Conservation (phyloP, 805 yeast species). For the Zygotorulaspora florentina region DNA sequence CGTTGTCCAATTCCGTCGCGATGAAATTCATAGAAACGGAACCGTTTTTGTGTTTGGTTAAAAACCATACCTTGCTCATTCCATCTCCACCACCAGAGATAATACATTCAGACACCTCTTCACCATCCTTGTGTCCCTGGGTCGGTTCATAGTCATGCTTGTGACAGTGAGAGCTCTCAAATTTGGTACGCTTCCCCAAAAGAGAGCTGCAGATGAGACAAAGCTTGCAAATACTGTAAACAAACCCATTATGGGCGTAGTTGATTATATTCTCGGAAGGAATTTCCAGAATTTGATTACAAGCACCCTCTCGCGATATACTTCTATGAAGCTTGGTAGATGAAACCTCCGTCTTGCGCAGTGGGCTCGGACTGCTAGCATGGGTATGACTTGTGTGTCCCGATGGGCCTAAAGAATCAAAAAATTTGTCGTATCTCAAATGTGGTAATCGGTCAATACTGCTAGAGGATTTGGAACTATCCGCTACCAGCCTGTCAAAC, state of each 20-base stretch:
- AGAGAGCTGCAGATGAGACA: conserved; percentile 14
- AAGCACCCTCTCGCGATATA: conserved; percentile 7
- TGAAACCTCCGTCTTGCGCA: conserved; percentile 7
- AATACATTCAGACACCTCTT: conserved; percentile 35
- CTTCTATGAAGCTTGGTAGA: conserved; percentile 8
- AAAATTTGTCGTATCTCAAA: conserved; percentile 73
- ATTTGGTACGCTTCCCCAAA: conserved; percentile 5
- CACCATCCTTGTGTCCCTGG: conserved; percentile 4
- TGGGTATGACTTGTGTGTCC: conserved; percentile 41
- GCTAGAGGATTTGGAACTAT: conserved; percentile 14
- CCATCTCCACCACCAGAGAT: conserved; percentile 93
- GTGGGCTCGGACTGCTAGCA: conserved; percentile 22
- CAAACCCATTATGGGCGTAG: conserved; percentile 90
- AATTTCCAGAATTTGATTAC: conserved; percentile 52
- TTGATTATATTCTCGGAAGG: conserved; percentile 60
- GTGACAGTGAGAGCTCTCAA: not conserved
- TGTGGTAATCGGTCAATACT: conserved; percentile 49
- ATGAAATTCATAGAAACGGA: conserved; percentile 13
- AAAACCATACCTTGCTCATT: conserved; percentile 71
- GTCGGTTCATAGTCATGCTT: conserved; percentile 12
- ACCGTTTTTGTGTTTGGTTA: conserved; percentile 25
- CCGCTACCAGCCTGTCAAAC: conserved; percentile 20
- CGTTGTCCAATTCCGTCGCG: conserved; percentile 43
- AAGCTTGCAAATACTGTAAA: conserved; percentile 54
- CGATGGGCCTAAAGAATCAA: conserved; percentile 86